Evolutionary conservation across 2,329 filamentous ascomycete species (phyloP).

Genomic region (Epichloe aotearoae): DNA sequence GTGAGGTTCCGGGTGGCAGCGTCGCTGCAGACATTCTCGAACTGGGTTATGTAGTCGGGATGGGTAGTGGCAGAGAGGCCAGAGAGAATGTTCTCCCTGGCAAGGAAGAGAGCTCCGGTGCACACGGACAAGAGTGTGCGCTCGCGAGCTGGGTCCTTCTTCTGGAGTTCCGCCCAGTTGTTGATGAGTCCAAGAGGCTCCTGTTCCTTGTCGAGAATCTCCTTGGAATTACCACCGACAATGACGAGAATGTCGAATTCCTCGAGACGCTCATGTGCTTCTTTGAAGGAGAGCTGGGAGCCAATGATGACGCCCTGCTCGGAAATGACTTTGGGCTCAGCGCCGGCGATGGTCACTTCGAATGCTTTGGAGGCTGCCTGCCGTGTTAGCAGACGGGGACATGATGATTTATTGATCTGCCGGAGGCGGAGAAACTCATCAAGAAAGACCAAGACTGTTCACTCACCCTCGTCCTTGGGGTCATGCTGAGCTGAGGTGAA

Average conservation of each 20-base stretch:
- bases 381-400: neutral
- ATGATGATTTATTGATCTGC: too few species aligned
- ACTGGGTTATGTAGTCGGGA: constrained; percentile 63
- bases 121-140: constrained; percentile 71
- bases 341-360: constrained; percentile 40
- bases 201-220: constrained; percentile 51
- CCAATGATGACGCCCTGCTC: constrained; percentile 55
- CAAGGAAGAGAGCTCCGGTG: constrained; percentile 67
- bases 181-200: constrained; percentile 61
- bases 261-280: constrained; percentile 58
- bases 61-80: constrained; percentile 74
- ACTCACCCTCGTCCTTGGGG: constrained; percentile 35
- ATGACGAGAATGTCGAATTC: constrained; percentile 73
- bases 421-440: too few species aligned
- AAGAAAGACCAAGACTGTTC: neutral
- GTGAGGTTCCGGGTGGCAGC: constrained; percentile 54
- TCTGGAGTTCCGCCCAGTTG: constrained; percentile 66
- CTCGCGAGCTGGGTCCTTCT: constrained; percentile 65
- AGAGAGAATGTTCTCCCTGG: constrained; percentile 61
- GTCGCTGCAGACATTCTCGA: constrained; percentile 71
- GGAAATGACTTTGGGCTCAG: constrained; percentile 41
- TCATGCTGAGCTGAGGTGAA: constrained; percentile 38
- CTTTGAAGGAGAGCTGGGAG: constrained; percentile 65
- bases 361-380: constrained; percentile 41
- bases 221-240: constrained; percentile 54